Percentiles rank a stretch among this genome's conserved stretches.
Conservation (phyloP, 495 filamentous ascomycete species). For the Hypoxylon intermedium region DNA sequence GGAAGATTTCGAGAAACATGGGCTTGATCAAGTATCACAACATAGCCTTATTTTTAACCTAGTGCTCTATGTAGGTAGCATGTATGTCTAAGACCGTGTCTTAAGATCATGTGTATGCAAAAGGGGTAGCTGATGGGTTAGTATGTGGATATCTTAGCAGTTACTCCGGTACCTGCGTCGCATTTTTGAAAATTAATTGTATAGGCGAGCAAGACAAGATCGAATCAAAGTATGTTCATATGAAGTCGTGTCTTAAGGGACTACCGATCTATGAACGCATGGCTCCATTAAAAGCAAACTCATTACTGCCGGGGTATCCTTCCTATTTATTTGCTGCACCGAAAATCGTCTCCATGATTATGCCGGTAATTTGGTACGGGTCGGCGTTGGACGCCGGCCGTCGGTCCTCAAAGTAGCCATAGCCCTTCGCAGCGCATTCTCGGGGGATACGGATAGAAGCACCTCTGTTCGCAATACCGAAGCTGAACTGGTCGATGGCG, state of each 20-base stretch:
- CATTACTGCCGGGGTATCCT: constrained; percentile 38
- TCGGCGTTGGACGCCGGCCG: constrained; percentile 94
- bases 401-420: constrained; percentile 98
- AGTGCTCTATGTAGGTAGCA: no score
- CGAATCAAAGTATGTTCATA: constrained; percentile 10
- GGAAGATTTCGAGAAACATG: no score
- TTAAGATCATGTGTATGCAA: no score
- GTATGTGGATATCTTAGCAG: no score
- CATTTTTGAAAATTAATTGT: no score
- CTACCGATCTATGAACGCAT: constrained; percentile 31
- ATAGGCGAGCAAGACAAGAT: background rate
- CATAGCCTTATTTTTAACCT: no score
- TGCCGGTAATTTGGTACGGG: constrained; percentile 95
- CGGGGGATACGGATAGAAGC: constrained; percentile 92
- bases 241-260: constrained; percentile 36
- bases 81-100: no score
- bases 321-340: constrained; percentile 34
- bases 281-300: constrained; percentile 28
- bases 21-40: no score
- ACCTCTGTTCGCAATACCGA: constrained; percentile 95
- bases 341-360: constrained; percentile 77
- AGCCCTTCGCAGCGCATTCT: constrained; percentile 87
- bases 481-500: constrained; percentile 91
- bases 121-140: no score
- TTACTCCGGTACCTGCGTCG: no score